Percentiles rank a stretch among this genome's conserved stretches.
Evolutionary conservation across 2,329 filamentous ascomycete species (phyloP).

Genomic region (Bipolaris sorokiniana): DNA sequence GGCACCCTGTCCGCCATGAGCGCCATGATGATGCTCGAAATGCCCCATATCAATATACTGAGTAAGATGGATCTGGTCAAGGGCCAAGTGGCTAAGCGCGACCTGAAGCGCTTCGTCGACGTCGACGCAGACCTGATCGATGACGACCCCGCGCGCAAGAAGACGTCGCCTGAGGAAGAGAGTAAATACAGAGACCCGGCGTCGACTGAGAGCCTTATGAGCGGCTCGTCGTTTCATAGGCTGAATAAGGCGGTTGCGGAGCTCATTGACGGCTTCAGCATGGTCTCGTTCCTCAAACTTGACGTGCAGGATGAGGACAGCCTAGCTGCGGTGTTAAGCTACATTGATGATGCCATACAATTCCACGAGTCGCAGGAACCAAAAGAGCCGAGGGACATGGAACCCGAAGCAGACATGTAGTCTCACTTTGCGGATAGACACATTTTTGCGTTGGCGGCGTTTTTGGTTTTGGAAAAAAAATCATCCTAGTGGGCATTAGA

Average conservation of each 20-base stretch:
- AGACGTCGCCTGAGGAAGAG: constrained; percentile 53
- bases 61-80: constrained; percentile 98
- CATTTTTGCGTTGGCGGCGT: constrained; percentile 15
- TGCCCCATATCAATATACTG: constrained; percentile 94
- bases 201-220: constrained; percentile 74
- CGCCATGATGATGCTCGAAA: constrained; percentile 97
- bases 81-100: constrained; percentile 83
- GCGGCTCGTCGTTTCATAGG: constrained; percentile 78
- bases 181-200: constrained; percentile 65
- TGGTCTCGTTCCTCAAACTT: constrained; percentile 93
- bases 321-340: constrained; percentile 80
- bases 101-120: constrained; percentile 87
- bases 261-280: constrained; percentile 95
- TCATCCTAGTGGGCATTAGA: too few relatives aligned
- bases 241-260: constrained; percentile 88
- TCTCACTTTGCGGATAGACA: neutral
- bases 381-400: constrained; percentile 69
- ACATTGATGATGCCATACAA: constrained; percentile 93
- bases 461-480: neutral
- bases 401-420: constrained; percentile 6
- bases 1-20: constrained; percentile 97
- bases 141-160: constrained; percentile 69
- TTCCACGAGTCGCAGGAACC: constrained; percentile 94
- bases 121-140: constrained; percentile 84
- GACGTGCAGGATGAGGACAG: constrained; percentile 93